These are phyloP conservation scores for Ogataea trehalophila DNA, from an alignment of 805 yeast genomes.

Conservation along the genomic window DNA sequence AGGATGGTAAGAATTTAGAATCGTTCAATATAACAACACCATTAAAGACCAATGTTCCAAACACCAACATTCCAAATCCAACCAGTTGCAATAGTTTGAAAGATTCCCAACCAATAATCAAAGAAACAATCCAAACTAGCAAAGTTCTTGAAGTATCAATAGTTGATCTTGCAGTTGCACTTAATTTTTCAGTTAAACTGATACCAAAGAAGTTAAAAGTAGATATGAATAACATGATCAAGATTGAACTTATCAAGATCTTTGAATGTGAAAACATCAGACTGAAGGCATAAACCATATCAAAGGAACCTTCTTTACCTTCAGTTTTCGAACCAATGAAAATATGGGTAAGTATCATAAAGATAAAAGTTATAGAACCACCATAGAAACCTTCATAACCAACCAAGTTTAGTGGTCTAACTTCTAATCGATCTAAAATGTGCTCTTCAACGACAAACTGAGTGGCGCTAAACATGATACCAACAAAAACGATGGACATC, in stretches of 20 bases:
- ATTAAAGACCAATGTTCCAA: conserved; percentile 72
- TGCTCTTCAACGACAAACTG: conserved; percentile 80
- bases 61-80: conserved; percentile 60
- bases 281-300: conserved; percentile 43
- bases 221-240: conserved; percentile 70
- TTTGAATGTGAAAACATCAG: conserved; percentile 41
- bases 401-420: conserved; percentile 61
- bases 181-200: conserved; percentile 55
- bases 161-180: conserved; percentile 77
- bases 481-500: conserved; percentile 50
- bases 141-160: conserved; percentile 74
- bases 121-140: conserved; percentile 69
- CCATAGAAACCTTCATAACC: conserved; percentile 77
- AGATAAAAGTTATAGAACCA: conserved; percentile 36
- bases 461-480: conserved; percentile 63
- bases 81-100: conserved; percentile 56
- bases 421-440: conserved; percentile 45
- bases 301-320: conserved; percentile 48
- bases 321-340: conserved; percentile 35
- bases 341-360: conserved; percentile 41
- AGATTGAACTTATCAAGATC: conserved; percentile 49
- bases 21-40: conserved; percentile 55
- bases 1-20: conserved; percentile 42
- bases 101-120: conserved; percentile 69
- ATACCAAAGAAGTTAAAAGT: conserved; percentile 71